Conservation (phyloP, 148 eudicot species). For the Oxyria digyna region DNA sequence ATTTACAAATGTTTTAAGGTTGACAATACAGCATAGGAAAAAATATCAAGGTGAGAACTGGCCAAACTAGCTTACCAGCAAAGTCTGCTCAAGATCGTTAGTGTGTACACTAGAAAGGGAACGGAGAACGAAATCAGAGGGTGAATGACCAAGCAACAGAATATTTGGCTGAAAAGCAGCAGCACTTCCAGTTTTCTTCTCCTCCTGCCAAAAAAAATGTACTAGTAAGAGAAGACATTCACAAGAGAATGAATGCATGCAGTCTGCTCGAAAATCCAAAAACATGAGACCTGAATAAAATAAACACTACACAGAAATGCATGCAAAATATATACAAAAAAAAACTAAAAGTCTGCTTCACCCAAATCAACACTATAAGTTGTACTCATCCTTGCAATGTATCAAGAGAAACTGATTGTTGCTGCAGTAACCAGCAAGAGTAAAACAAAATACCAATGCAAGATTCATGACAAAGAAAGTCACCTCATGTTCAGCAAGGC, state of each 20-base stretch:
- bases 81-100: conserved; percentile 91
- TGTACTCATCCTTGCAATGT: not conserved
- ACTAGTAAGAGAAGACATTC: not conserved
- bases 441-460: not conserved
- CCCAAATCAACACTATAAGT: not conserved
- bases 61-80: conserved; percentile 42
- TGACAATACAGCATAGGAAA: not conserved
- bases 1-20: not conserved
- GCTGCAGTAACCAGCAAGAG: not conserved
- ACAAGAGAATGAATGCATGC: not conserved
- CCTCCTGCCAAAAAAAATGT: conserved; percentile 42
- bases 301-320: not conserved
- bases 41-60: not conserved
- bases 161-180: conserved; percentile 58
- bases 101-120: conserved; percentile 74
- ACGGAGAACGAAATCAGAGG: conserved; percentile 73
- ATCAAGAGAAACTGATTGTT: not conserved
- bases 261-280: not conserved
- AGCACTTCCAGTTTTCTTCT: conserved; percentile 45
- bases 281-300: not conserved
- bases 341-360: not conserved
- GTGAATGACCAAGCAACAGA: conserved; percentile 76
- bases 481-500: conserved; percentile 83
- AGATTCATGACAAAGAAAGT: not conserved
- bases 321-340: not conserved